Percentiles rank a stretch among this genome's conserved stretches.
These are phyloP conservation scores for Acanthamoeba healyi DNA, from an alignment of 208 protist genomes.

Conservation along the genomic window DNA sequence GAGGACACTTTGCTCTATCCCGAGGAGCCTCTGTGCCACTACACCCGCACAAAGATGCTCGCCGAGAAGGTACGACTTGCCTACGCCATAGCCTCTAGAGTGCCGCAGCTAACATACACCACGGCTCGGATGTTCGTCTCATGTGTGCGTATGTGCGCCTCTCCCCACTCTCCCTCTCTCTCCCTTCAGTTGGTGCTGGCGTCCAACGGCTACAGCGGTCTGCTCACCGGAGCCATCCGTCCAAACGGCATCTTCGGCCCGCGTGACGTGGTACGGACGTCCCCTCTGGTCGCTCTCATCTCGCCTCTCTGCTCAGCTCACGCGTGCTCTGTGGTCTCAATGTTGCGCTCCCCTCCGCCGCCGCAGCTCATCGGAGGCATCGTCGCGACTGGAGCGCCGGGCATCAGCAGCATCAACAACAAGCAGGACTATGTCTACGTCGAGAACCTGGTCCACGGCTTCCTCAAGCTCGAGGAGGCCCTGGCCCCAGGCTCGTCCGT, in stretches of 20 bases:
- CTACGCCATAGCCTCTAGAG: too few species aligned
- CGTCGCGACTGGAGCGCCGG: background rate
- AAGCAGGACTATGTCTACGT: constrained; percentile 65
- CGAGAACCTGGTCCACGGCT: constrained; percentile 41
- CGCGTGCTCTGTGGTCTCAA: too few species aligned
- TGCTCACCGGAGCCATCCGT: background rate
- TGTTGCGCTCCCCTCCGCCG: too few species aligned
- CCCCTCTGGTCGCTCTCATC: background rate
- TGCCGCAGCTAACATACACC: too few species aligned
- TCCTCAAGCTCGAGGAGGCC: constrained; percentile 30
- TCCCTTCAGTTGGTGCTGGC: background rate
- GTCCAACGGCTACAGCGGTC: background rate
- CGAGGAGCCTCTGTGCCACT: constrained; percentile 58
- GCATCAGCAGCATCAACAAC: background rate
- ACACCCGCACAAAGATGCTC: constrained; percentile 27
- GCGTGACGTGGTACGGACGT: background rate
- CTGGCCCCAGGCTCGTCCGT: background rate
- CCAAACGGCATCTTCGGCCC: constrained; percentile 56
- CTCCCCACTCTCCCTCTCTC: too few species aligned
- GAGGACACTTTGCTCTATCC: background rate
- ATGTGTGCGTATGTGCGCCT: too few species aligned
- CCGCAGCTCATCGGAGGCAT: background rate
- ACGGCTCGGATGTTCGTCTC: too few species aligned
- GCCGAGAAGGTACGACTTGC: constrained; percentile 23
- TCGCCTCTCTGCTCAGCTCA: background rate